These are phyloP conservation scores for Boletus sensibilis DNA, from an alignment of 768 basidiomycete species.

Conservation along the genomic window DNA sequence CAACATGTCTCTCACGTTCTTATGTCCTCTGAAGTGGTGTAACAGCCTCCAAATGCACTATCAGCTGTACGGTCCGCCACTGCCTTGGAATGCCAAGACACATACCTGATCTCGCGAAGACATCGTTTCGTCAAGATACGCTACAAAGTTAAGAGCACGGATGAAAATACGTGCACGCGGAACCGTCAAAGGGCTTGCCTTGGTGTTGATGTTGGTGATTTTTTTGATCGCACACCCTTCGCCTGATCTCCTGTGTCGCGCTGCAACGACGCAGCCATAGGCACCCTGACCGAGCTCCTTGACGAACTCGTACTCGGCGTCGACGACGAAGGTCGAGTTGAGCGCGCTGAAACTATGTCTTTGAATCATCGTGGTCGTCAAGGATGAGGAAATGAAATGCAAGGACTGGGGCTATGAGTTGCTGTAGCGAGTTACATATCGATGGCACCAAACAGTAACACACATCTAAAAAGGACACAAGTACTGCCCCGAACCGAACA, in stretches of 20 bases:
- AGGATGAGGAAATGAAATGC: conserved; percentile 1
- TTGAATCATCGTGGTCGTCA: conserved; percentile 47
- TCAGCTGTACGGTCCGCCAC: conserved; percentile 9
- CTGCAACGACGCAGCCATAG: conserved; percentile 89
- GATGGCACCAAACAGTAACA: conserved; percentile 33
- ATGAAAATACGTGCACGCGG: conserved; percentile 10
- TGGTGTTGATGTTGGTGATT: conserved; percentile 91
- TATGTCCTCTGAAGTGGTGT: conserved; percentile 98
- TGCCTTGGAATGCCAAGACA: conserved; percentile 1
- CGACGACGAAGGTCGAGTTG: conserved; percentile 85
- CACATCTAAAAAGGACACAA: conserved; percentile 16
- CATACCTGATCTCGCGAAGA: conserved; percentile 87
- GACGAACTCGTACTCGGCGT: conserved; percentile 87
- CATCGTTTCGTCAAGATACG: conserved; percentile 96
- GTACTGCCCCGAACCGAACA: conserved; percentile 1
- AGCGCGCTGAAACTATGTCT: conserved; percentile 80
- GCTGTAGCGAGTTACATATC: conserved; percentile 24
- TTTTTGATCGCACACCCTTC: conserved; percentile 96
- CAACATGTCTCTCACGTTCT: conserved; percentile 66
- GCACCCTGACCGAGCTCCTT: conserved; percentile 97
- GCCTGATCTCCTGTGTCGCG: conserved; percentile 77
- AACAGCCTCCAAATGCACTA: conserved; percentile 56
- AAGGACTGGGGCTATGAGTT: background rate
- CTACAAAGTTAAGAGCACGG: conserved; percentile 37
- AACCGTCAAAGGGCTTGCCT: conserved; percentile 45